Percentiles rank a stretch among this genome's conserved stretches.
Evolutionary conservation across 2,329 filamentous ascomycete species (phyloP).

Genomic region (Fusarium sulawesiense): DNA sequence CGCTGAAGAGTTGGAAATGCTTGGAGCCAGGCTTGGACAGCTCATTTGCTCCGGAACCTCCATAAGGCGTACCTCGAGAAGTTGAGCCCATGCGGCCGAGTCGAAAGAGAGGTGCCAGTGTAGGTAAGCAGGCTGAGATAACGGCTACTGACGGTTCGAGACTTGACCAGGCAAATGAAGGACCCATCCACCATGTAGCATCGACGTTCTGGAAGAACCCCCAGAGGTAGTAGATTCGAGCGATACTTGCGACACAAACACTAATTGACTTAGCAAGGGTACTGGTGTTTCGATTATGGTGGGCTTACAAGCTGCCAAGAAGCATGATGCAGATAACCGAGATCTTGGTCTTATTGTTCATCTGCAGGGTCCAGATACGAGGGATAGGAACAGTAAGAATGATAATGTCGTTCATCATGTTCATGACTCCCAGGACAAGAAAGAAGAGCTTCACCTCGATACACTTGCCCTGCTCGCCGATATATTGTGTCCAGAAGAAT

Average conservation of each 20-base stretch:
- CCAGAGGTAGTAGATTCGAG: conserved; percentile 17
- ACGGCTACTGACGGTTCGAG: conserved; percentile 11
- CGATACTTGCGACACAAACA: conserved; percentile 19
- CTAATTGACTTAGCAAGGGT: neutral
- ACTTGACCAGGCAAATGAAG: conserved; percentile 20
- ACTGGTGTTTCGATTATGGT: neutral
- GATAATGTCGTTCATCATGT: conserved; percentile 21
- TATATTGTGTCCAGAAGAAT: conserved; percentile 21
- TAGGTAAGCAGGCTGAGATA: conserved; percentile 6
- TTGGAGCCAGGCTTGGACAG: conserved; percentile 13
- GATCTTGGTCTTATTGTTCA: conserved; percentile 21
- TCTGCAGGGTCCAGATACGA: conserved; percentile 15
- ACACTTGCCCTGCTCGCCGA: neutral
- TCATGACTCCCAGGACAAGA: conserved; percentile 19
- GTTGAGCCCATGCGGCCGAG: neutral
- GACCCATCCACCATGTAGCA: conserved; percentile 20
- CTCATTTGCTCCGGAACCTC: conserved; percentile 5
- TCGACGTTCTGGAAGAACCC: conserved; percentile 21
- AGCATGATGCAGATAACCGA: conserved; percentile 24
- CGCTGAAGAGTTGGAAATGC: conserved; percentile 13
- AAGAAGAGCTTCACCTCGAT: conserved; percentile 14
- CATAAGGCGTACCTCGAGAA: conserved; percentile 14
- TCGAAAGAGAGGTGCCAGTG: conserved; percentile 7
- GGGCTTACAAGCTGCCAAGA: conserved; percentile 18
- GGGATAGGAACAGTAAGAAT: conserved; percentile 17